A percentile compares a stretch with the other conserved stretches of the same genome.
phyloP scores from a whole-genome alignment of 441 rosid genomes.

The Brassica hybrid region DNA sequence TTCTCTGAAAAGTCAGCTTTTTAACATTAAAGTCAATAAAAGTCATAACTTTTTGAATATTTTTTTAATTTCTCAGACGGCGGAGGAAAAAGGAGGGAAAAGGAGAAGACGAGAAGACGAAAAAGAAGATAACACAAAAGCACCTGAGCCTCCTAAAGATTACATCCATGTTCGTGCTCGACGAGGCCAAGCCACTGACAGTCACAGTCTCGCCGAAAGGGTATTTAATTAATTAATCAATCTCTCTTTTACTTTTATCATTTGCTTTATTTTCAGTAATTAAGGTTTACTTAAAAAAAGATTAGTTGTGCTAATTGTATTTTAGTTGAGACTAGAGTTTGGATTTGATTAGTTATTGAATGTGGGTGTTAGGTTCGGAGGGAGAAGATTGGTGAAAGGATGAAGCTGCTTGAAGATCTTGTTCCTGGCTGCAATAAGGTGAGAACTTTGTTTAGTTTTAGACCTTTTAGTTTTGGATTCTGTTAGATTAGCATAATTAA shows the following conservation, averaged over 20 bases:
- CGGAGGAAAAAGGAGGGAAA: conserved; percentile 49
- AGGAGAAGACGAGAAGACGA: conserved; percentile 39
- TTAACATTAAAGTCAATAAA: not conserved
- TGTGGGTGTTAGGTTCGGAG: conserved; percentile 57
- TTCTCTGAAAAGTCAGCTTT: not conserved
- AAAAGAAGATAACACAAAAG: conserved; percentile 42
- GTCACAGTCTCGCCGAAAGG: conserved; percentile 79
- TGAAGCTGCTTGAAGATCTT: conserved; percentile 75
- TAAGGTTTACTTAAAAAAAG: not conserved
- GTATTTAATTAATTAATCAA: conserved; percentile 34
- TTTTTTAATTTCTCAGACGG: conserved; percentile 42
- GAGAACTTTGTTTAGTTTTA: not conserved
- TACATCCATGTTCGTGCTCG: conserved; percentile 80
- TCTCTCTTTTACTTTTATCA: not conserved
- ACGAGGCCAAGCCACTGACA: conserved; percentile 81
- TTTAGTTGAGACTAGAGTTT: not conserved
- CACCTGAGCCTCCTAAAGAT: conserved; percentile 62
- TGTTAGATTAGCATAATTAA: conserved; percentile 15
- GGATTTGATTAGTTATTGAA: not conserved
- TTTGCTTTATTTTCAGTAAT: not conserved
- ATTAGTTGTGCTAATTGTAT: not conserved
- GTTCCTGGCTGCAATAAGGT: conserved; percentile 83
- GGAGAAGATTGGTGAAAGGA: conserved; percentile 72
- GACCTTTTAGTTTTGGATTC: not conserved
- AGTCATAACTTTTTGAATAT: not conserved